phyloP scores from a whole-genome alignment of 176 grass and related monocot species.

The Tillandsia leiboldiana region DNA sequence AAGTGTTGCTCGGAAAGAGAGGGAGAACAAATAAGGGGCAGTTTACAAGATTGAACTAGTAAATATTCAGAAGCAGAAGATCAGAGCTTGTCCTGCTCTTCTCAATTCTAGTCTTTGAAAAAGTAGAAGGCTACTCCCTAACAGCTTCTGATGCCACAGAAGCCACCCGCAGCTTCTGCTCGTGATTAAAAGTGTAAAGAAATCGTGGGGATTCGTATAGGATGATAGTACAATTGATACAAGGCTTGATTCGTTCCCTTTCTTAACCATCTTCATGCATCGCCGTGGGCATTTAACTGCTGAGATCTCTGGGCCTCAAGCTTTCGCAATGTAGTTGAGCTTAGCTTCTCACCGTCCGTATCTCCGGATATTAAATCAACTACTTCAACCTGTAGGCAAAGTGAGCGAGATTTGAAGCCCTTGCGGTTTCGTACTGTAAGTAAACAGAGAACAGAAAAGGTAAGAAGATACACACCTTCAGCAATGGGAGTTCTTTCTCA shows the following conservation, averaged over 20 bases:
- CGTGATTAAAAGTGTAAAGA: too few species aligned
- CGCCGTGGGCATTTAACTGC: slow-evolving; percentile 12
- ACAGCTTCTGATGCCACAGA: not conserved
- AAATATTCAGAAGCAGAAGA: not conserved
- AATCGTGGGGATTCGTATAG: too few species aligned
- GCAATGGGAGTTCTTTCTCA: slow-evolving; percentile 33
- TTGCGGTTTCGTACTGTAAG: slow-evolving; percentile 4
- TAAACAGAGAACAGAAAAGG: not conserved
- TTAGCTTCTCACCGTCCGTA: slow-evolving; percentile 33
- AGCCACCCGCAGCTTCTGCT: too few species aligned
- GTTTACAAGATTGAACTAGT: not conserved
- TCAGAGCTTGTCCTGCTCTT: not conserved
- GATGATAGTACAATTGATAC: too few species aligned
- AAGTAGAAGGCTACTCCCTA: not conserved
- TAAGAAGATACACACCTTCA: slow-evolving; percentile 29
- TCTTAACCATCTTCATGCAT: slow-evolving; percentile 7
- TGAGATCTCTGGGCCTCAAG: slow-evolving; percentile 30
- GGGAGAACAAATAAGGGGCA: not conserved
- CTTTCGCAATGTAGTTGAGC: slow-evolving; percentile 53
- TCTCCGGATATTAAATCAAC: slow-evolving; percentile 54
- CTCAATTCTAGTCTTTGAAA: not conserved
- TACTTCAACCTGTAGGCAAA: slow-evolving; percentile 44
- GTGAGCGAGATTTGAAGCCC: not conserved
- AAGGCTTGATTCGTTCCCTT: too few species aligned
- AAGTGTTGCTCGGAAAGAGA: not conserved